Evolutionary conservation across 176 grass and related monocot species (phyloP), one percentile per base, ranked within the genome.

Genomic region (Phragmites australis): DNA sequence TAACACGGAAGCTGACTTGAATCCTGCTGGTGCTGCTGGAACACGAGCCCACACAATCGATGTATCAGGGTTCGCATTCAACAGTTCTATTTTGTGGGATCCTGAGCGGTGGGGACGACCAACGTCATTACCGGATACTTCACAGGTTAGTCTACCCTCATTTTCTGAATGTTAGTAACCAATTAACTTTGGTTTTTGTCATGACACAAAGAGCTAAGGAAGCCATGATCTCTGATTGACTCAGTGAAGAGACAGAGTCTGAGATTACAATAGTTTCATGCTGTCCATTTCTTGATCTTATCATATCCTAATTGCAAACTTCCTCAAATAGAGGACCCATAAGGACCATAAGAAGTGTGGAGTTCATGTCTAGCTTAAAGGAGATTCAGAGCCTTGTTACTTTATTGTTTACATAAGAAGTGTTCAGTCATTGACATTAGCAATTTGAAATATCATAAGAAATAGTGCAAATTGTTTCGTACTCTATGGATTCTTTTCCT

Each of bases 11-110:
- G 80, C 27, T 52, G 79, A 86, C 65, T 39, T 59, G 25, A 88
- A 85, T 80, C 52, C 85, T 15, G 74, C 88, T 1, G 86, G 67
- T 25, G 82, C 45, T 46, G 57, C 83, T 86, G 83, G 70, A 65
- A 81, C 81, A 32, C 49, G 88, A 86, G 67, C 69, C 21, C 87
- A 90, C 69, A 73, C 84, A 0, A 90, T 96, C 6, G 80, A 90
- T 12, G 75, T 87, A 50, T 86, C 93, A 39, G 85, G 90, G 41
- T 96, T 96, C 27, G 93, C 90, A 10, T 96, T 96, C 82, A 96
- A 96, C 75, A 96, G 93, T 69, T 96, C 93, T 26, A 88, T 96
- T 69, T 77, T 96, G 45, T 96, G 93, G 93, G 93, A 96, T 58
- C 93, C 93, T 30, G 93, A 96, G 87, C 85, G 93, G 6, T 96